Base-by-base conservation (phyloP, 148 eudicot genomes). In the Salicornia ramosissima region DNA sequence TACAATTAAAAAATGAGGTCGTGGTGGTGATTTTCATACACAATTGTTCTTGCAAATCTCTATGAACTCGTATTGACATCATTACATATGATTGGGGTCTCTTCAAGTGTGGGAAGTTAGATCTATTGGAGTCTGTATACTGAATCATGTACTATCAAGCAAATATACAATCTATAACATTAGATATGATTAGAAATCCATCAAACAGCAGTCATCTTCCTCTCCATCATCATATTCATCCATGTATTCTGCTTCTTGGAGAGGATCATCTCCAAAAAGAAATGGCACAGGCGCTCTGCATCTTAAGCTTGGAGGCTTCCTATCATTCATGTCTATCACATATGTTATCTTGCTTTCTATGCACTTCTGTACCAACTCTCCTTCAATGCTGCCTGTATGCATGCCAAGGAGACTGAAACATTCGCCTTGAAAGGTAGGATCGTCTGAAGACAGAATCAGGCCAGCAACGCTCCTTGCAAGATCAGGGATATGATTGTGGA, bases 391-490 rank as follows among this genome's bases (percentile, higher is more conserved):
- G 64, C 65, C 84, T 65, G 62, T 34, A 24, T 76, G 83, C 79
- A 93, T 40, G 56, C 92, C 92, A 29, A 94, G 96, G 58, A 90
- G 81, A 53, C 89, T 78, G 33, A 83, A 65, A 80, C 98, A 90
- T 78, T 90, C 89, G 51, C 75, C 80, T 88, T 80, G 85, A 77
- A 94, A 90, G 67, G 75, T 70, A 3, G 59, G 60, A 77, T 90
- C 97, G 26, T 81, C 75, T 47, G 98, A 90, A 26, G 90, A 80
- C 76, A 84, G 75, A 63, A 94, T 81, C 67, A 94, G 82, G 46
- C 96, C 89, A 51, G 88, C 79, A 39, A 94, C 73, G 74, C 97
- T 90, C 81, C 70, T 90, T 56, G 97, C 97, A 58, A 94, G 90
- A 77, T 88, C 98, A 73, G 98, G 98, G 56, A 96, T 95, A 72